A percentile compares a stretch with the other conserved stretches of the same genome.
Evolutionary conservation across 129 eudicot species (phyloP).

Genomic region (Erigeron canadensis): DNA sequence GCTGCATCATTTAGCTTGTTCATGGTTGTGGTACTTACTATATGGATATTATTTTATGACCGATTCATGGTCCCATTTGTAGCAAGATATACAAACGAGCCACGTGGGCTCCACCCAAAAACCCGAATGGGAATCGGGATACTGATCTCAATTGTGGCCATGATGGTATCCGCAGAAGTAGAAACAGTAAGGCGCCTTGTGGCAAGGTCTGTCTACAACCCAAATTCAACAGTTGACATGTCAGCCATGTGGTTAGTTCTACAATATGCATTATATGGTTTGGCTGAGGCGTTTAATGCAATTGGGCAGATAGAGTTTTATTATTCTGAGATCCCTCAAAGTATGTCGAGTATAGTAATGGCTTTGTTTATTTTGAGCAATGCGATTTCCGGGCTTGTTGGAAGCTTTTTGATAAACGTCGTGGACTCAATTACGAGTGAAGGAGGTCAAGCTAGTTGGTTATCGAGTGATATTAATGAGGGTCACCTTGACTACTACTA

Average conservation of each 20-base stretch:
- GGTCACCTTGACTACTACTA: constrained; percentile 51
- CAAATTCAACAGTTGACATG: constrained; percentile 20
- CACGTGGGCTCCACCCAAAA: constrained; percentile 31
- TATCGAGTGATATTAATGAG: constrained; percentile 39
- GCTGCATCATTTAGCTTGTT: constrained; percentile 42
- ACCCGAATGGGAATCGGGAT: constrained; percentile 53
- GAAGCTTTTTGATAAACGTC: constrained; percentile 33
- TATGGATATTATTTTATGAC: constrained; percentile 49
- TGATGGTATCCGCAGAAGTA: constrained; percentile 34
- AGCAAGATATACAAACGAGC: constrained; percentile 38
- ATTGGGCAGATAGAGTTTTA: constrained; percentile 49
- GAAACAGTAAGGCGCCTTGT: constrained; percentile 37
- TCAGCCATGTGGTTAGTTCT: constrained; percentile 59
- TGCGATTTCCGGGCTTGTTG: constrained; percentile 28
- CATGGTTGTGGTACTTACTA: constrained; percentile 27
- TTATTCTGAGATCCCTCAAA: constrained; percentile 38
- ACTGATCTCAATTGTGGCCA: constrained; percentile 24
- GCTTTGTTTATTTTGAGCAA: constrained; percentile 28
- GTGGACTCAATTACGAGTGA: constrained; percentile 29
- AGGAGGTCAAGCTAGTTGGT: constrained; percentile 44
- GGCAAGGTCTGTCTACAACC: constrained; percentile 23
- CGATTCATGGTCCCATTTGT: constrained; percentile 35
- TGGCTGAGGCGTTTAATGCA: constrained; percentile 43
- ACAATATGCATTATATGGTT: constrained; percentile 35
- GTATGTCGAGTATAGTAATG: constrained; percentile 42